Percentiles rank a stretch among this genome's conserved stretches.
These are phyloP conservation scores for Linum usitatissimum DNA, from an alignment of 345 rosid genomes.

Conservation along the genomic window DNA sequence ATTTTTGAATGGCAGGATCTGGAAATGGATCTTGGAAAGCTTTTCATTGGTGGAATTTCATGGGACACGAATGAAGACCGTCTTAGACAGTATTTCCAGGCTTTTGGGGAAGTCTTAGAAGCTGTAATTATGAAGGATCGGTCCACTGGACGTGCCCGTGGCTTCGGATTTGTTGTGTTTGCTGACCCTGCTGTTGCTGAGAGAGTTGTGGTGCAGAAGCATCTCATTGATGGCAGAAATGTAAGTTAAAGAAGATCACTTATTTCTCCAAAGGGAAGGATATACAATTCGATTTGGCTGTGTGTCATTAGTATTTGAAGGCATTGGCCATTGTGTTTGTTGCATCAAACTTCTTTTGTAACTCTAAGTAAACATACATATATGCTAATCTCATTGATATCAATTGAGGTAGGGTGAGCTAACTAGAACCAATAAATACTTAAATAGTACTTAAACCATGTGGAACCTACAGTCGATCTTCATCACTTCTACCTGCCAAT, in stretches of 20 bases:
- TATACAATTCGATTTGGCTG: not conserved
- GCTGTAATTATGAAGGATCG: conserved; percentile 94
- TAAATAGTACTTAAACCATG: too few relatives aligned
- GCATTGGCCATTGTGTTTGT: not conserved
- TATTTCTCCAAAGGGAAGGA: not conserved
- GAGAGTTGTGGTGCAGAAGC: conserved; percentile 63
- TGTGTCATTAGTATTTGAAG: not conserved
- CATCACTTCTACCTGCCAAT: too few relatives aligned
- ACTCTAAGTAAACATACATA: not conserved
- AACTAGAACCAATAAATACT: too few relatives aligned
- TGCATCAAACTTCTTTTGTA: not conserved
- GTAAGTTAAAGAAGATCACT: conserved; percentile 32
- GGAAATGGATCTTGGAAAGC: conserved; percentile 83
- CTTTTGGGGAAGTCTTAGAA: conserved; percentile 70
- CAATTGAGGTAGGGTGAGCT: too few relatives aligned
- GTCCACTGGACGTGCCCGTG: conserved; percentile 89
- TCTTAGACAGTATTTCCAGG: conserved; percentile 66
- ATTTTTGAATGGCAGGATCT: conserved; percentile 29
- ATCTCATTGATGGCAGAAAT: conserved; percentile 69
- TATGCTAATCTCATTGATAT: too few relatives aligned
- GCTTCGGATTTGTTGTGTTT: conserved; percentile 85
- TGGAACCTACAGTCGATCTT: too few relatives aligned
- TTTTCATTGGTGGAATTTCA: conserved; percentile 87
- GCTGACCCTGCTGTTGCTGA: conserved; percentile 73
- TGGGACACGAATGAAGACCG: conserved; percentile 93